Conservation (phyloP, 2,329 filamentous ascomycete species). For the Colletotrichum lini region DNA sequence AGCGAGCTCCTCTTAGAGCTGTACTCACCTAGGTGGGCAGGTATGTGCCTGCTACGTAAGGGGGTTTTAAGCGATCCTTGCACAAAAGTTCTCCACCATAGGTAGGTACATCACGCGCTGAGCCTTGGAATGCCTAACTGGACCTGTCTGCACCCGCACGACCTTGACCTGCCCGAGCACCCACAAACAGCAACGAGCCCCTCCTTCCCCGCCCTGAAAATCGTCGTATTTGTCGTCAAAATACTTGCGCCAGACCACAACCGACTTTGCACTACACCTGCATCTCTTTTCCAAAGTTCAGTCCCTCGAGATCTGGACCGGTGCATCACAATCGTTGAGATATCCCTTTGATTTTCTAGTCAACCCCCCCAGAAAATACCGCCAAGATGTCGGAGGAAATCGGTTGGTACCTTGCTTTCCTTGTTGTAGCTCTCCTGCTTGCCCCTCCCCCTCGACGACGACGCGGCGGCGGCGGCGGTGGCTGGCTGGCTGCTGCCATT, state of each 20-base stretch:
- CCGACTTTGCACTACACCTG: conserved; percentile 40
- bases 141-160: conserved; percentile 19
- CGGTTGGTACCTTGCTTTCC: conserved; percentile 53
- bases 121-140: conserved; percentile 2
- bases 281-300: conserved; percentile 32
- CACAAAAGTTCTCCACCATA: conserved; percentile 19
- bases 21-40: no score
- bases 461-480: no score
- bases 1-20: background rate
- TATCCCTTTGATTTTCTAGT: conserved; percentile 29
- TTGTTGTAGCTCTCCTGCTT: conserved; percentile 6
- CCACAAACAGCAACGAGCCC: conserved; percentile 40
- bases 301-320: conserved; percentile 34
- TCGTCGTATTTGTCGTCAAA: conserved; percentile 44
- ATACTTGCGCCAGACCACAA: conserved; percentile 34
- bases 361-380: conserved; percentile 37
- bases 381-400: conserved; percentile 62
- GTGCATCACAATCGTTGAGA: conserved; percentile 40
- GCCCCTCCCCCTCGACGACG: conserved; percentile 3
- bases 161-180: conserved; percentile 42
- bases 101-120: conserved; percentile 1
- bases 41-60: background rate
- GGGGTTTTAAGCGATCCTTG: conserved; percentile 9
- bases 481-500: no score
- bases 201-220: conserved; percentile 45